Percentiles rank a stretch among this genome's conserved stretches.
Conservation (phyloP, 2,329 filamentous ascomycete species). For the Colletotrichum lini region DNA sequence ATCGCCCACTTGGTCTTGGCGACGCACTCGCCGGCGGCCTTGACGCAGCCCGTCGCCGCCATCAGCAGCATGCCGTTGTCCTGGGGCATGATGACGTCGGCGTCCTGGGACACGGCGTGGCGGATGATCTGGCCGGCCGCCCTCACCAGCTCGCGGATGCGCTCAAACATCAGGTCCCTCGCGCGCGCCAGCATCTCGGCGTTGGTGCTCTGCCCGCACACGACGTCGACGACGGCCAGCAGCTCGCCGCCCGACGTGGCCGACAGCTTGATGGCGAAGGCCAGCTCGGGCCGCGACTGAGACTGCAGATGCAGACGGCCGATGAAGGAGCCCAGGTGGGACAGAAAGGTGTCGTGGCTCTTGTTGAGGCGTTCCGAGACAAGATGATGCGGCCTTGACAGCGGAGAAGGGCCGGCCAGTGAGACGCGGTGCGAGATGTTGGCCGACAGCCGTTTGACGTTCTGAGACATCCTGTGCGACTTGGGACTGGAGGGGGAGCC, state of each 20-base stretch:
- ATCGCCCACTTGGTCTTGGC: constrained; percentile 88
- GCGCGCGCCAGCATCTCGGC: constrained; percentile 77
- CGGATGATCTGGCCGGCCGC: constrained; percentile 85
- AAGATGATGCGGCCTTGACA: constrained; percentile 77
- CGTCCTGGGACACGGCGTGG: constrained; percentile 76
- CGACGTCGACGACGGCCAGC: constrained; percentile 83
- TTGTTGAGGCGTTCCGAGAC: constrained; percentile 86
- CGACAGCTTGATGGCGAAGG: constrained; percentile 85
- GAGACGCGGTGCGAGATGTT: constrained; percentile 82
- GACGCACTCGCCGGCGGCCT: constrained; percentile 91
- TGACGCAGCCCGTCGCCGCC: constrained; percentile 89
- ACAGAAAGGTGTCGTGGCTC: constrained; percentile 90
- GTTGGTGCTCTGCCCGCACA: constrained; percentile 83
- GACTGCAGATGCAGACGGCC: constrained; percentile 91
- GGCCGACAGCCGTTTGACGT: constrained; percentile 65
- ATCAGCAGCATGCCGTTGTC: constrained; percentile 82
- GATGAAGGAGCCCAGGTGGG: constrained; percentile 93
- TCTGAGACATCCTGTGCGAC: constrained; percentile 56
- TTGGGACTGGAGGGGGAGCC: constrained; percentile 50
- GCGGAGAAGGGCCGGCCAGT: constrained; percentile 76
- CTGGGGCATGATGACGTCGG: constrained; percentile 84
- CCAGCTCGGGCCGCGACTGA: constrained; percentile 87
- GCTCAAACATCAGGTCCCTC: constrained; percentile 82
- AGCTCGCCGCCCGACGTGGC: constrained; percentile 86
- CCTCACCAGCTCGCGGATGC: constrained; percentile 84